Conservation (phyloP, 148 eudicot genomes). For the Rhododendron ovatum region DNA sequence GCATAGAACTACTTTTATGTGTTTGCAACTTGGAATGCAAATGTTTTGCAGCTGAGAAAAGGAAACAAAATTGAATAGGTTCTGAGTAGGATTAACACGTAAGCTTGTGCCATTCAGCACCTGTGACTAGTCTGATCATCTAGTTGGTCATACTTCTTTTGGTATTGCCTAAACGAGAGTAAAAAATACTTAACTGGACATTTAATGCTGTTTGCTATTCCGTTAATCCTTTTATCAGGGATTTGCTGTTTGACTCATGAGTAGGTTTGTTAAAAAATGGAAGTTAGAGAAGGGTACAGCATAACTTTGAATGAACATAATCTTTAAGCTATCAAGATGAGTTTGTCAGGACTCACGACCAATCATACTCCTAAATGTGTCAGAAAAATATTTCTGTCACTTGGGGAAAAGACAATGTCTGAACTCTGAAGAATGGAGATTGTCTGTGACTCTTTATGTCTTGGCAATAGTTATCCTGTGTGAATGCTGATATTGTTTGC, state of each 20-base stretch:
- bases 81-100: neutral
- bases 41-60: neutral
- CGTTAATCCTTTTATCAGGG: neutral
- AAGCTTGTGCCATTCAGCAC: neutral
- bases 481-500: neutral
- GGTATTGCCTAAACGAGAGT: neutral
- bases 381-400: too few species aligned
- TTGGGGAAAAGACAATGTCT: neutral
- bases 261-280: neutral
- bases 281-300: neutral
- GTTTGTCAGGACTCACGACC: neutral
- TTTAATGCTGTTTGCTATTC: neutral
- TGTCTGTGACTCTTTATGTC: neutral
- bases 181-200: neutral
- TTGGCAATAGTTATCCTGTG: neutral
- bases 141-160: neutral
- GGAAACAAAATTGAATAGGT: neutral
- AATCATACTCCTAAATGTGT: neutral
- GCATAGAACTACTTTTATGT: neutral
- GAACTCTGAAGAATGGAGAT: neutral
- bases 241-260: neutral
- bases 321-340: neutral
- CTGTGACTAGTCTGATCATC: neutral
- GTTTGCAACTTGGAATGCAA: neutral
- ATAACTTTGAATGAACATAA: neutral